phyloP scores from a whole-genome alignment of 495 filamentous ascomycete genomes.

The Sphaerosporella brunnea region DNA sequence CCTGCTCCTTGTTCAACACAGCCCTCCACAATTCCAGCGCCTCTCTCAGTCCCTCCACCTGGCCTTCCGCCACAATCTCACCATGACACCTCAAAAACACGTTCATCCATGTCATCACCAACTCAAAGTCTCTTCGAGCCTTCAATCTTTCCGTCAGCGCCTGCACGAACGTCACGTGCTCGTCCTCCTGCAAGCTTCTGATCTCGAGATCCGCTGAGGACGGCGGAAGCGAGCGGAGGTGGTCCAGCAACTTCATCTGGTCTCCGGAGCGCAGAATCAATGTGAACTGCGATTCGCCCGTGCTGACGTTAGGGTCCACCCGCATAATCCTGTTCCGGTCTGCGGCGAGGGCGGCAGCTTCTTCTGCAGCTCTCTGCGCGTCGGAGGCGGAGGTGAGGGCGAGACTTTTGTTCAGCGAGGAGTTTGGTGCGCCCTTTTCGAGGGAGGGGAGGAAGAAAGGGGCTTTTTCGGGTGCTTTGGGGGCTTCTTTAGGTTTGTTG shows the following conservation, averaged over 20 bases:
- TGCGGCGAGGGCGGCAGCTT: slow-evolving; percentile 21
- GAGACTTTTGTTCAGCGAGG: slow-evolving; percentile 10
- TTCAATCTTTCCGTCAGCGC: slow-evolving; percentile 53
- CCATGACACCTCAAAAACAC: slow-evolving; percentile 68
- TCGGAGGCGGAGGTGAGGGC: slow-evolving; percentile 8
- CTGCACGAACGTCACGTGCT: slow-evolving; percentile 50
- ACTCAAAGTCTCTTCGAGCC: slow-evolving; percentile 63
- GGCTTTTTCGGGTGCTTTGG: slow-evolving; percentile 81
- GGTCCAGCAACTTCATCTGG: slow-evolving; percentile 41
- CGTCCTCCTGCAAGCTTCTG: slow-evolving; percentile 37
- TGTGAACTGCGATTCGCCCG: slow-evolving; percentile 33
- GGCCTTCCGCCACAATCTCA: neutral
- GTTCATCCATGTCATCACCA: slow-evolving; percentile 90
- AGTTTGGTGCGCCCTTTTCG: slow-evolving; percentile 26
- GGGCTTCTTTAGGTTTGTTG: slow-evolving; percentile 83
- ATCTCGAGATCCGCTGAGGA: slow-evolving; percentile 76
- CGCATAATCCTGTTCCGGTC: slow-evolving; percentile 40
- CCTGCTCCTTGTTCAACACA: slow-evolving; percentile 47
- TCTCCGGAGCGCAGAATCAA: slow-evolving; percentile 27
- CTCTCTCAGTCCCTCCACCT: slow-evolving; percentile 15
- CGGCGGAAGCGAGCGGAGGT: slow-evolving; percentile 62
- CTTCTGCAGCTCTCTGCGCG: slow-evolving; percentile 8
- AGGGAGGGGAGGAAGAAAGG: slow-evolving; percentile 87
- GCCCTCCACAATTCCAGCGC: slow-evolving; percentile 43
- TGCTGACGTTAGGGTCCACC: slow-evolving; percentile 25